Evolutionary conservation across 208 protist species (phyloP).

Genomic region (Leishmania mexicana): DNA sequence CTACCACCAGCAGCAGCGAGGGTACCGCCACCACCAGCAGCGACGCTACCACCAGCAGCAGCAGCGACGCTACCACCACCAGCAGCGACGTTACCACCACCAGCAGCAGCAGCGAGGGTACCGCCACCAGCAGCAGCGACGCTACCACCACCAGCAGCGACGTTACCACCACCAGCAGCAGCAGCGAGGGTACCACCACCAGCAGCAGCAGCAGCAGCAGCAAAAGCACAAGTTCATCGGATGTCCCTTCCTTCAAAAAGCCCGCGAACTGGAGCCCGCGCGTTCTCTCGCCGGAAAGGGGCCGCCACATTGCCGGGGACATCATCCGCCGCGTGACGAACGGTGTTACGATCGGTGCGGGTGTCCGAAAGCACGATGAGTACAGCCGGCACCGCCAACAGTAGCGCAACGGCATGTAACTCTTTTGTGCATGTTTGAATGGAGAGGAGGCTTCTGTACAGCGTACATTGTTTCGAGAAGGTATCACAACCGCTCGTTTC

Average conservation of each 20-base stretch:
- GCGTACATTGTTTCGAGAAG: background rate
- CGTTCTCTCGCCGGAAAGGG: background rate
- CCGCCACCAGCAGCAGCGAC: no score
- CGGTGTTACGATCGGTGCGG: constrained; percentile 19
- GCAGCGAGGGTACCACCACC: background rate
- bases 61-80: no score
- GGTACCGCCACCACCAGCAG: no score
- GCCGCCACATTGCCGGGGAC: background rate
- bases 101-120: no score
- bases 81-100: no score
- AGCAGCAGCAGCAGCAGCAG: background rate
- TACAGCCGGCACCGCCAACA: background rate
- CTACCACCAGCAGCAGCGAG: no score
- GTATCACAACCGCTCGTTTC: no score
- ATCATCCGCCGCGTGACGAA: constrained; percentile 17
- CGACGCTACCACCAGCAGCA: no score
- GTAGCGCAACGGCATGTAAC: background rate
- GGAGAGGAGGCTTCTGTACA: background rate
- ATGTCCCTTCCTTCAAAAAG: background rate
- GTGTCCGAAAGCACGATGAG: background rate
- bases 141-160: background rate
- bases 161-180: background rate
- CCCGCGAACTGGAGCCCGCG: background rate
- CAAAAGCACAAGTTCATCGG: background rate
- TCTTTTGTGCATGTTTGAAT: background rate